phyloP scores from a whole-genome alignment of 176 grass and related monocot species.

The Eleusine indica region DNA sequence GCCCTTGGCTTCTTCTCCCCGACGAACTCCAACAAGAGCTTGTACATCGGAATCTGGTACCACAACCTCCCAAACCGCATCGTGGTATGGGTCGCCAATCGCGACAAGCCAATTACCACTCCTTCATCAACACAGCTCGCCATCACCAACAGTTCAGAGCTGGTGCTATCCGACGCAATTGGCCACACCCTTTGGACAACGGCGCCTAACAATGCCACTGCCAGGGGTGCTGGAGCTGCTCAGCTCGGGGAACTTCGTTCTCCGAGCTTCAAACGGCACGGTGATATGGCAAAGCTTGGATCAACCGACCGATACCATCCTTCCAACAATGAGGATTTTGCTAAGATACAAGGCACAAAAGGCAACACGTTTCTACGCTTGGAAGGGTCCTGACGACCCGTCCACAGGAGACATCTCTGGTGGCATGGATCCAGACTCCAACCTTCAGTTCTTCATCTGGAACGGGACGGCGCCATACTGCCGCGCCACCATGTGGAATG shows the following conservation, averaged over 20 bases:
- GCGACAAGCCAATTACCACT: constrained; percentile 24
- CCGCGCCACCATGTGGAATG: neutral
- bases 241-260: constrained; percentile 33
- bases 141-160: constrained; percentile 9
- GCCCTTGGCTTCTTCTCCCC: constrained; percentile 44
- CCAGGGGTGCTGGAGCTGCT: neutral
- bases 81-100: constrained; percentile 54
- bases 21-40: neutral
- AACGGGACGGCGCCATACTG: neutral
- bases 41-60: constrained; percentile 53
- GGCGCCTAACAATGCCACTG: neutral
- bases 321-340: constrained; percentile 16
- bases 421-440: neutral
- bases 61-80: constrained; percentile 5
- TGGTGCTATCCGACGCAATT: neutral
- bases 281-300: constrained; percentile 47
- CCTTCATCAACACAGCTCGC: neutral
- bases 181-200: constrained; percentile 39
- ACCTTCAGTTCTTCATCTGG: constrained; percentile 12
- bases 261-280: neutral
- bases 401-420: neutral
- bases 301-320: constrained; percentile 34
- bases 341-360: neutral
- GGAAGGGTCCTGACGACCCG: constrained; percentile 34
- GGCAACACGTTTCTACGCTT: neutral